Percentiles rank a stretch among this genome's conserved stretches.
Evolutionary conservation across 2,329 filamentous ascomycete species (phyloP).

Genomic region (Arachnopeziza araneosa): DNA sequence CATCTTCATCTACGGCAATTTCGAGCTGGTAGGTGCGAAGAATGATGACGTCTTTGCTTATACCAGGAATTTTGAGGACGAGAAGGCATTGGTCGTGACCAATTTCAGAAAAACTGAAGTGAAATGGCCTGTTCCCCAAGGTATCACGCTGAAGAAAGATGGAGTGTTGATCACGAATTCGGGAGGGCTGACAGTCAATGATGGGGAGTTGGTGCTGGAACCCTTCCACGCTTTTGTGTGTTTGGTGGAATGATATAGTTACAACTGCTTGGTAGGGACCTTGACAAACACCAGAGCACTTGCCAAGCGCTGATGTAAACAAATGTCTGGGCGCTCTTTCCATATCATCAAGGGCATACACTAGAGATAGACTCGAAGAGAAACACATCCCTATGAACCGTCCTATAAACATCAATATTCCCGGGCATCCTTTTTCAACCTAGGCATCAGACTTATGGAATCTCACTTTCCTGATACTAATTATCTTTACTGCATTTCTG

Average conservation of each 20-base stretch:
- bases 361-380: neutral
- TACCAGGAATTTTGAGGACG: slow-evolving; percentile 9
- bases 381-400: neutral
- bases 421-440: neutral
- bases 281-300: neutral
- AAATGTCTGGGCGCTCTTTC: neutral
- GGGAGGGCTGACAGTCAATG: neutral
- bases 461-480: neutral
- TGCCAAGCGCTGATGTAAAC: neutral
- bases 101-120: slow-evolving; percentile 17
- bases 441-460: neutral
- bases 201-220: slow-evolving; percentile 8
- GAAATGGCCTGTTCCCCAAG: slow-evolving; percentile 14
- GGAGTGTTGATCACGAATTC: slow-evolving; percentile 16
- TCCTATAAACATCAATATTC: neutral
- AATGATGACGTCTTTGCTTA: slow-evolving; percentile 54
- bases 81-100: slow-evolving; percentile 18
- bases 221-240: slow-evolving; percentile 21
- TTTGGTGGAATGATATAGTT: slow-evolving; percentile 7
- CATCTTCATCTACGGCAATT: slow-evolving; percentile 63
- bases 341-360: neutral
- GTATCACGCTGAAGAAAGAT: slow-evolving; percentile 1
- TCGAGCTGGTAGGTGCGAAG: slow-evolving; percentile 45
- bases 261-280: neutral
- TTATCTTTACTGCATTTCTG: neutral